These are phyloP conservation scores for Lecanoromycetidae sp. DNA, from an alignment of 2,329 filamentous ascomycete species.

Conservation along the genomic window DNA sequence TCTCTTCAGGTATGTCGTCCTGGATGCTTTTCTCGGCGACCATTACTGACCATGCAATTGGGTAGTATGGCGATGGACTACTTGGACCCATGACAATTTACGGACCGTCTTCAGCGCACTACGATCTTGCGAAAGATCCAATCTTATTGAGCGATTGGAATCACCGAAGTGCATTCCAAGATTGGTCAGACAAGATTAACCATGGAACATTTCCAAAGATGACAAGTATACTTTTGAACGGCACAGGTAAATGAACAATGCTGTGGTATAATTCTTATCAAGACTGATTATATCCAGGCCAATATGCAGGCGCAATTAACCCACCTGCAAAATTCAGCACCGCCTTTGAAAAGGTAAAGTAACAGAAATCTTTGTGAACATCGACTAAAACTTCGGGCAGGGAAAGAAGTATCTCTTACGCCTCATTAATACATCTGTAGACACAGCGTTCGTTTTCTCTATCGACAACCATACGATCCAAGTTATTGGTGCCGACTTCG, in stretches of 20 bases:
- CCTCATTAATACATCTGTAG: slow-evolving; percentile 32
- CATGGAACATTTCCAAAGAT: not conserved
- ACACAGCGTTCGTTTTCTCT: slow-evolving; percentile 41
- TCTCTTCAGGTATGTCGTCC: too few relatives aligned
- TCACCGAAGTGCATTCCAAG: slow-evolving; percentile 5
- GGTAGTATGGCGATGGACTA: slow-evolving; percentile 23
- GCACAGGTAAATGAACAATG: not conserved
- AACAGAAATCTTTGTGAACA: slow-evolving; percentile 19
- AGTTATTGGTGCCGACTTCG: slow-evolving; percentile 42
- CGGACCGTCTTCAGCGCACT: not conserved
- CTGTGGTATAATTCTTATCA: not conserved
- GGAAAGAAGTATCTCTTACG: slow-evolving; percentile 27
- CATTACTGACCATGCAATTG: too few relatives aligned
- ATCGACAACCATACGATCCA: slow-evolving; percentile 43
- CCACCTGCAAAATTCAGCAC: too few relatives aligned
- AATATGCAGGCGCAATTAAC: too few relatives aligned
- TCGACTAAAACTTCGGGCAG: slow-evolving; percentile 25
- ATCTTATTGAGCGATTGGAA: slow-evolving; percentile 23
- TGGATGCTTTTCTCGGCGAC: too few relatives aligned
- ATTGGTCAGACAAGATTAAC: not conserved
- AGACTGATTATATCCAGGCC: too few relatives aligned
- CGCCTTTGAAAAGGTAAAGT: not conserved
- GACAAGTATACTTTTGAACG: slow-evolving; percentile 5
- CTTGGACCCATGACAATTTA: slow-evolving; percentile 4
- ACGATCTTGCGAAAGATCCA: not conserved